Percentiles rank a stretch among this genome's conserved stretches.
These are phyloP conservation scores for Sinapis alba DNA, from an alignment of 441 rosid species.

Conservation along the genomic window DNA sequence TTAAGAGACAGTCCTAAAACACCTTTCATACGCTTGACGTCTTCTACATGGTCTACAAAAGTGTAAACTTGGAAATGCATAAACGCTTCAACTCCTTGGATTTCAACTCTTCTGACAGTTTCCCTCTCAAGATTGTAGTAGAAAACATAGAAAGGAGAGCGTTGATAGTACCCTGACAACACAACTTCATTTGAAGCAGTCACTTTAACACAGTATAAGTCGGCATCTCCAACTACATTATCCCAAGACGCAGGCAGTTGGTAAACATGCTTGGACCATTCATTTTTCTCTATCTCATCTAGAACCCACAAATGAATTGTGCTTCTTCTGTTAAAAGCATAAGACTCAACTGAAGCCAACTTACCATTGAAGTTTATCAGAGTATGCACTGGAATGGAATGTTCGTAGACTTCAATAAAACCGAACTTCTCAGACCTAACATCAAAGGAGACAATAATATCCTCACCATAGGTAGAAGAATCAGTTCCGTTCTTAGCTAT, in stretches of 20 bases:
- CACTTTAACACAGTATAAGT: not conserved
- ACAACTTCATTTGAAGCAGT: not conserved
- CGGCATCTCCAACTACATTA: not conserved
- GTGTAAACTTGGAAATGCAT: not conserved
- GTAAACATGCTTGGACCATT: not conserved
- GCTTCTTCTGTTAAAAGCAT: too few species aligned
- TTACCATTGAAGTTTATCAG: not conserved
- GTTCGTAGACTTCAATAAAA: not conserved
- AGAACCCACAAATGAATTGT: not conserved
- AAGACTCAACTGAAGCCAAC: too few species aligned
- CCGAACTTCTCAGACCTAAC: not conserved
- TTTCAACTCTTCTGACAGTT: not conserved
- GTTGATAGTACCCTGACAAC: not conserved
- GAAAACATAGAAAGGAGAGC: not conserved
- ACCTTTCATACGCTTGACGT: not conserved
- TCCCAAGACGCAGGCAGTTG: not conserved
- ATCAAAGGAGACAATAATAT: not conserved
- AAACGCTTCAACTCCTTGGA: not conserved
- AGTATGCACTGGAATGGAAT: not conserved
- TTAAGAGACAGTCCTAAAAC: not conserved
- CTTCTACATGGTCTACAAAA: not conserved
- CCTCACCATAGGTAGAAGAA: not conserved
- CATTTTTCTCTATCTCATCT: not conserved
- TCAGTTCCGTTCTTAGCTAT: not conserved
- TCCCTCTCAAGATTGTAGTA: conserved; percentile 4